phyloP scores from a whole-genome alignment of 192 early-diverging fungal genomes.

The Coemansia sp. region DNA sequence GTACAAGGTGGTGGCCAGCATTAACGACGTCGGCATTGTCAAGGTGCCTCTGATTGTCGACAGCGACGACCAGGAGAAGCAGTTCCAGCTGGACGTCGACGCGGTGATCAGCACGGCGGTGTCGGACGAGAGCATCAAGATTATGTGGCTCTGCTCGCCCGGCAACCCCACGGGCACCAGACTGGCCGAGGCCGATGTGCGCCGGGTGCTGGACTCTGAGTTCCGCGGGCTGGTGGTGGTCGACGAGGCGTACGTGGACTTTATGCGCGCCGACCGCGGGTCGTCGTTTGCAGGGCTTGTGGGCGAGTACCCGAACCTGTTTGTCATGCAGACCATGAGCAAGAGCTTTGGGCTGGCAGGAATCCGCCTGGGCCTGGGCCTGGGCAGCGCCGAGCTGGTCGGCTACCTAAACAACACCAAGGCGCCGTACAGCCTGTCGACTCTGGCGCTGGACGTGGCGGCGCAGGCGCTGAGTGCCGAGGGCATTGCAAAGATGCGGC shows the following conservation, averaged over 20 bases:
- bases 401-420: conserved; percentile 93
- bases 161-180: conserved; percentile 97
- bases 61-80: conserved; percentile 55
- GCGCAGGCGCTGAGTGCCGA: conserved; percentile 69
- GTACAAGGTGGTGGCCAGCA: conserved; percentile 89
- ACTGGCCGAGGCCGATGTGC: conserved; percentile 61
- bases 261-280: conserved; percentile 63
- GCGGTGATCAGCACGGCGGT: conserved; percentile 52
- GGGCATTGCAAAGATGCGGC: conserved; percentile 65
- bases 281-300: conserved; percentile 78
- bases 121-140: conserved; percentile 77
- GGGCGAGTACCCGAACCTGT: conserved; percentile 80
- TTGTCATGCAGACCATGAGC: conserved; percentile 97
- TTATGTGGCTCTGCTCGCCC: conserved; percentile 95
- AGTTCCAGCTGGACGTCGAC: conserved; percentile 46
- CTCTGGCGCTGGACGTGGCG: conserved; percentile 77
- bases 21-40: conserved; percentile 91
- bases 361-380: conserved; percentile 85
- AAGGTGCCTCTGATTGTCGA: conserved; percentile 80
- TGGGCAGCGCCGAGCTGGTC: conserved; percentile 77
- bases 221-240: conserved; percentile 90
- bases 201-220: conserved; percentile 34
- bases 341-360: conserved; percentile 99
- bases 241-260: conserved; percentile 99
- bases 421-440: conserved; percentile 98